A percentile compares a stretch with the other conserved stretches of the same genome.
Conservation (phyloP, 2,329 filamentous ascomycete species). For the Scedosporium apiospermum region DNA sequence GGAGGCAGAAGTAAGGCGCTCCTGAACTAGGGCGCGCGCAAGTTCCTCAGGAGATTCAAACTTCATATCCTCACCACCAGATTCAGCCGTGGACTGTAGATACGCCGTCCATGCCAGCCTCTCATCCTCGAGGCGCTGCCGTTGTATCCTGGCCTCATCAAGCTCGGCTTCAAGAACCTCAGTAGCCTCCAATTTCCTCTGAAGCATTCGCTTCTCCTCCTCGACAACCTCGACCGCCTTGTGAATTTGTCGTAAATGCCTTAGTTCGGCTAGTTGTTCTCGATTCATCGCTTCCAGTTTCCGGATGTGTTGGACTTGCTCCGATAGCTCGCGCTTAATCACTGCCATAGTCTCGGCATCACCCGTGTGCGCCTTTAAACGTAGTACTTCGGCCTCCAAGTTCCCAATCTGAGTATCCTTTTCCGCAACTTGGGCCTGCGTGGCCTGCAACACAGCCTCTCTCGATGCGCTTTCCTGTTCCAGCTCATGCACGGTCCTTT, state of each 20-base stretch:
- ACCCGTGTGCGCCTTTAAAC: slow-evolving; percentile 75
- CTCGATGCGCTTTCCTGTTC: slow-evolving; percentile 48
- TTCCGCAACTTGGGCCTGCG: slow-evolving; percentile 58
- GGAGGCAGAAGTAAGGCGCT: slow-evolving; percentile 68
- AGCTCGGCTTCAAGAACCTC: slow-evolving; percentile 67
- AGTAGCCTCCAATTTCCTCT: slow-evolving; percentile 67
- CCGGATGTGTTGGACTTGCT: slow-evolving; percentile 87
- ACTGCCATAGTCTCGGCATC: slow-evolving; percentile 79
- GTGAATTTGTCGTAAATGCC: slow-evolving; percentile 68
- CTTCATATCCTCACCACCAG: slow-evolving; percentile 51
- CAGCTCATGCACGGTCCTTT: slow-evolving; percentile 44
- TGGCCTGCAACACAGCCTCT: slow-evolving; percentile 45
- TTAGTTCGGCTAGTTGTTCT: slow-evolving; percentile 71
- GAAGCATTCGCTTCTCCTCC: slow-evolving; percentile 81
- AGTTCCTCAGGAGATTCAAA: slow-evolving; percentile 85
- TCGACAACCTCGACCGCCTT: slow-evolving; percentile 90
- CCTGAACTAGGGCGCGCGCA: slow-evolving; percentile 73
- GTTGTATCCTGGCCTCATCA: slow-evolving; percentile 69
- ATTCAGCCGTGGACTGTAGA: slow-evolving; percentile 48
- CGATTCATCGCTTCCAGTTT: slow-evolving; percentile 71
- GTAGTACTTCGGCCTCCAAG: slow-evolving; percentile 74
- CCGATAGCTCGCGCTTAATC: slow-evolving; percentile 78
- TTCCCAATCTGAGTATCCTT: slow-evolving; percentile 62
- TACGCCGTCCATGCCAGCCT: slow-evolving; percentile 79
- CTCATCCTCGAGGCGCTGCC: slow-evolving; percentile 83